Conservation (phyloP, 2,329 filamentous ascomycete genomes). For the Fusarium transvaalense region DNA sequence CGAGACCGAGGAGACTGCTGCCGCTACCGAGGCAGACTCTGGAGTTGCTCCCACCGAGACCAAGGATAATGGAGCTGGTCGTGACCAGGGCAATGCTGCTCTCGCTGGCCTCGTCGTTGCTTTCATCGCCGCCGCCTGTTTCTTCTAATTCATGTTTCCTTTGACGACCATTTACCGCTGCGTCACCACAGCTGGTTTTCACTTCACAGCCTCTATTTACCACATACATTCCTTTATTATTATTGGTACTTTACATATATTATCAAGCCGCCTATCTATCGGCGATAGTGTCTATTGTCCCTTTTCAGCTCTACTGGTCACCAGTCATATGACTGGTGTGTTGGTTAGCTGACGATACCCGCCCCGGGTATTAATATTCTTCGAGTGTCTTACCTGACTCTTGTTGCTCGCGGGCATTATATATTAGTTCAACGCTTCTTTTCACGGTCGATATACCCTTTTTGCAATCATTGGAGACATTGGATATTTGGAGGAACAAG, state of each 20-base stretch:
- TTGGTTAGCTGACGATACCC: slow-evolving; percentile 32
- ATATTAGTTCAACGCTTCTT: slow-evolving; percentile 47
- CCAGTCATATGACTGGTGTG: slow-evolving; percentile 7
- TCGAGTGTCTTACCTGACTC: slow-evolving; percentile 21
- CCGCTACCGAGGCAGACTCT: slow-evolving; percentile 45
- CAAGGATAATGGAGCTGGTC: slow-evolving; percentile 60
- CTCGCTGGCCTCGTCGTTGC: slow-evolving; percentile 68
- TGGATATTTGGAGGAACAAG: slow-evolving; percentile 44
- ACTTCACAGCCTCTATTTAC: slow-evolving; percentile 41
- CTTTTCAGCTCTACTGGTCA: slow-evolving; percentile 17
- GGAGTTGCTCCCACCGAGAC: slow-evolving; percentile 52
- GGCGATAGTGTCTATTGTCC: slow-evolving; percentile 55
- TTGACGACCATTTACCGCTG: slow-evolving; percentile 22
- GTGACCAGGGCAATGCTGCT: slow-evolving; percentile 63
- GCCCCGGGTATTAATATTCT: slow-evolving; percentile 36
- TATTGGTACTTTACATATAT: slow-evolving; percentile 47
- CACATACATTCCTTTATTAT: slow-evolving; percentile 39
- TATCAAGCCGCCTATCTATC: slow-evolving; percentile 47
- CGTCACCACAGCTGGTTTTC: slow-evolving; percentile 44
- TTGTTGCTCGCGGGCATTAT: slow-evolving; percentile 44
- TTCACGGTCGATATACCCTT: slow-evolving; percentile 52
- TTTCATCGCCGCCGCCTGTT: slow-evolving; percentile 64
- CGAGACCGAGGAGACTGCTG: slow-evolving; percentile 35
- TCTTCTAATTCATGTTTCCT: slow-evolving; percentile 55
- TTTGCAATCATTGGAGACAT: slow-evolving; percentile 43